These are phyloP conservation scores for Boechera stricta DNA, from an alignment of 345 rosid species.

Conservation along the genomic window DNA sequence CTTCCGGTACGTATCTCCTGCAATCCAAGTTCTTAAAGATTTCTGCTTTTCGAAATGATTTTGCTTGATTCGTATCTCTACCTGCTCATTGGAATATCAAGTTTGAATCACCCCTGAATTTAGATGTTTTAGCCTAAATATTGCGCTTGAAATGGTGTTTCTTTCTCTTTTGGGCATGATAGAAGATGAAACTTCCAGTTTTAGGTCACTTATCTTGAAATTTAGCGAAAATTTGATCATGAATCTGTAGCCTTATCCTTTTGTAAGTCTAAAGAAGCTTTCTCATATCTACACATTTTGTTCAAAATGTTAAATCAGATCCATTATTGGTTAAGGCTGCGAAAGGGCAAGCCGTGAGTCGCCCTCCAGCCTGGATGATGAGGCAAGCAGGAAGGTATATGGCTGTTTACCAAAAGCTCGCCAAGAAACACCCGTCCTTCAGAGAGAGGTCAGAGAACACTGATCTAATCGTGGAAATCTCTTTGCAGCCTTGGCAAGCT, in stretches of 20 bases:
- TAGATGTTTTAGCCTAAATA: neutral
- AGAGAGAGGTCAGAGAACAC: conserved; percentile 94
- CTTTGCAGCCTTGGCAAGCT: conserved; percentile 97
- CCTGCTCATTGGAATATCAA: conserved; percentile 5
- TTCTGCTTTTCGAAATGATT: neutral
- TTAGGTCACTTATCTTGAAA: conserved; percentile 8
- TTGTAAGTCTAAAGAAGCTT: neutral
- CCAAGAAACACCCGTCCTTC: conserved; percentile 92
- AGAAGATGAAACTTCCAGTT: neutral
- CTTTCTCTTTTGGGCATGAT: conserved; percentile 4
- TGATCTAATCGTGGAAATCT: conserved; percentile 90
- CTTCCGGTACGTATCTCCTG: conserved; percentile 27
- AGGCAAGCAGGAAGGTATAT: conserved; percentile 98
- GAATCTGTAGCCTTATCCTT: conserved; percentile 7
- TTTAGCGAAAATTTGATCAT: neutral
- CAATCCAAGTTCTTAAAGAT: neutral
- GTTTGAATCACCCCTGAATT: neutral
- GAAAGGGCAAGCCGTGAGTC: conserved; percentile 69
- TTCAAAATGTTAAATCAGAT: conserved; percentile 52
- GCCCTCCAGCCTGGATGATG: conserved; percentile 99
- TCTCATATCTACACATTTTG: conserved; percentile 3
- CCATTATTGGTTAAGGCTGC: conserved; percentile 93
- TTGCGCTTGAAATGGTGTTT: conserved; percentile 7
- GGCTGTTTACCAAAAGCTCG: conserved; percentile 95
- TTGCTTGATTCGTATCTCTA: neutral